These are phyloP conservation scores for Salvia hispanica DNA, from an alignment of 257 asterid species.

Conservation along the genomic window DNA sequence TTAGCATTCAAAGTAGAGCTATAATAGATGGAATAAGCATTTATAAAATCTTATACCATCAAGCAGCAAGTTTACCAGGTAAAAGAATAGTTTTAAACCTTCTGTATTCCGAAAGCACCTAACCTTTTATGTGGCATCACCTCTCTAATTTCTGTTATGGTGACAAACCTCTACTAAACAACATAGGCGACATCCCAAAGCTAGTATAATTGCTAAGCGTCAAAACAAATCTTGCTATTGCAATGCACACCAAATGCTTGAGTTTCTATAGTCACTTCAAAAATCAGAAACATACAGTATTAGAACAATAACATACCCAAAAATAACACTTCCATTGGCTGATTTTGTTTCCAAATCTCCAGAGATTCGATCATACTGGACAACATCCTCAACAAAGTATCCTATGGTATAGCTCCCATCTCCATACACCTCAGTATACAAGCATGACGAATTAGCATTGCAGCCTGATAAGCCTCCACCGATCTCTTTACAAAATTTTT, in stretches of 20 bases:
- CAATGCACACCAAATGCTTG: slow-evolving; percentile 25
- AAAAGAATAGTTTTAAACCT: slow-evolving; percentile 10
- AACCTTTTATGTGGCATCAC: slow-evolving; percentile 23
- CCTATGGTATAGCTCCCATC: slow-evolving; percentile 96
- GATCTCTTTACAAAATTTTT: slow-evolving; percentile 68
- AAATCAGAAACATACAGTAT: slow-evolving; percentile 11
- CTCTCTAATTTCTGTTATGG: slow-evolving; percentile 3
- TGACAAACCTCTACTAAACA: slow-evolving; percentile 14
- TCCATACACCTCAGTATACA: slow-evolving; percentile 86
- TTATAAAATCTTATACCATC: slow-evolving; percentile 18
- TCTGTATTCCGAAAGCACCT: background rate
- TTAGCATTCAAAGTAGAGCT: slow-evolving; percentile 6
- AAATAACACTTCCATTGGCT: slow-evolving; percentile 90
- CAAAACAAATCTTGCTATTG: background rate
- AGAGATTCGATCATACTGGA: slow-evolving; percentile 88
- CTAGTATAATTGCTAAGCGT: background rate
- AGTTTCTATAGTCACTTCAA: slow-evolving; percentile 15
- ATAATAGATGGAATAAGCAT: slow-evolving; percentile 8
- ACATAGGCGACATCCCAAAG: slow-evolving; percentile 15
- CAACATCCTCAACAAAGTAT: slow-evolving; percentile 87
- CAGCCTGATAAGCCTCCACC: slow-evolving; percentile 66
- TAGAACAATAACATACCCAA: slow-evolving; percentile 64
- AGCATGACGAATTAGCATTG: slow-evolving; percentile 68
- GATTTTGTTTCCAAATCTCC: slow-evolving; percentile 91
- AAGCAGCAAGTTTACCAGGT: slow-evolving; percentile 18